These are phyloP conservation scores for Epichloe festucae DNA, from an alignment of 2,329 filamentous ascomycete genomes.

Conservation along the genomic window DNA sequence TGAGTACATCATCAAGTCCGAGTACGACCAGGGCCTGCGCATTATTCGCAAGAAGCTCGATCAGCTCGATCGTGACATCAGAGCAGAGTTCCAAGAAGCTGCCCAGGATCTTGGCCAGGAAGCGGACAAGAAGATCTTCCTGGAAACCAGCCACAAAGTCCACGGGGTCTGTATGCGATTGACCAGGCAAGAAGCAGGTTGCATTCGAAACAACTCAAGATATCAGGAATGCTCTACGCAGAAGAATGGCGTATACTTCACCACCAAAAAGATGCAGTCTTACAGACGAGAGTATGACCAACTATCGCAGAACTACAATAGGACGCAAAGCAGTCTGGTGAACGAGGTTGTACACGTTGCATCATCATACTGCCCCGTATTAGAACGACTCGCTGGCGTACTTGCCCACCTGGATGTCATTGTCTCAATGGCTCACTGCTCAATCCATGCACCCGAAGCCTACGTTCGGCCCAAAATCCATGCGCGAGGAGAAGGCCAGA, in stretches of 20 bases:
- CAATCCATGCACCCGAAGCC: constrained; percentile 80
- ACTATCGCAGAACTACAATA: constrained; percentile 85
- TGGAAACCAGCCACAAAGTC: constrained; percentile 80
- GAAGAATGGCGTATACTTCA: constrained; percentile 98
- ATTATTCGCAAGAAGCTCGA: constrained; percentile 89
- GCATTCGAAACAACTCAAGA: constrained; percentile 78
- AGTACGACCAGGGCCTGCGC: constrained; percentile 81
- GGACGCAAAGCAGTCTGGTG: constrained; percentile 82
- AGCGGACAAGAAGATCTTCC: constrained; percentile 94
- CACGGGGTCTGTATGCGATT: constrained; percentile 95
- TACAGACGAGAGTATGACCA: constrained; percentile 88
- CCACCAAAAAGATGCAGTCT: constrained; percentile 69
- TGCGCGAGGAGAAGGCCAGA: constrained; percentile 73
- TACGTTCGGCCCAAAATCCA: constrained; percentile 91
- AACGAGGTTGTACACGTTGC: constrained; percentile 87
- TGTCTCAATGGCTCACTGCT: constrained; percentile 82
- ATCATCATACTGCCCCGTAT: constrained; percentile 83
- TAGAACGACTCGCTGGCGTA: constrained; percentile 78
- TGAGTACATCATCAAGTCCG: constrained; percentile 97
- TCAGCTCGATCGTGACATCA: constrained; percentile 69
- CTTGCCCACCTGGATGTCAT: constrained; percentile 88
- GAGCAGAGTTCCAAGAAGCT: constrained; percentile 63
- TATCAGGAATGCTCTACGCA: constrained; percentile 96
- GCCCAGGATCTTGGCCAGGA: constrained; percentile 79
- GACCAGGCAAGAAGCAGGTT: constrained; percentile 79